Conservation (phyloP, 1,139 yeast species). For the Geotrichum macrosporum region DNA sequence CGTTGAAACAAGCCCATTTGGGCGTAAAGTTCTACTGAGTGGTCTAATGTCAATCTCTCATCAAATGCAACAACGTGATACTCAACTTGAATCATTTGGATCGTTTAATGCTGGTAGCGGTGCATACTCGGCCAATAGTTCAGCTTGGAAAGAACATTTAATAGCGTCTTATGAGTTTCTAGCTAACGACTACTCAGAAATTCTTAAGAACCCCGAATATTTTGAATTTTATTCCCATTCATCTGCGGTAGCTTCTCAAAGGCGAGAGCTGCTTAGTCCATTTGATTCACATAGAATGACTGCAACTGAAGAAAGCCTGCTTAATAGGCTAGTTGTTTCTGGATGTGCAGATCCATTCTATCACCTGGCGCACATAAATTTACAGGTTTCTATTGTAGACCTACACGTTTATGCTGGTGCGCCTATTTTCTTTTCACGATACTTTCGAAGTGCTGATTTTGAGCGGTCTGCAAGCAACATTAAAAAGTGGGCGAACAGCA, state of each 20-base stretch:
- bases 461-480: conserved; percentile 3
- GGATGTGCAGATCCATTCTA: conserved; percentile 37
- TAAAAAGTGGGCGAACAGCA: conserved; percentile 3
- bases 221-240: conserved; percentile 21
- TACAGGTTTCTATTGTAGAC: conserved; percentile 2
- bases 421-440: neutral
- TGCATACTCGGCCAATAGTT: neutral
- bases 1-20: conserved; percentile 51
- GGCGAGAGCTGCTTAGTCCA: neutral
- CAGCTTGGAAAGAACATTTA: conserved; percentile 14
- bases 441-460: conserved; percentile 1
- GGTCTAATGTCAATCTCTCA: conserved; percentile 66
- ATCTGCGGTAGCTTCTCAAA: neutral
- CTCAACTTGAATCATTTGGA: conserved; percentile 50
- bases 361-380: conserved; percentile 48
- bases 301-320: conserved; percentile 7
- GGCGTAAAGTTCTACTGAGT: conserved; percentile 60
- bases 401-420: conserved; percentile 9
- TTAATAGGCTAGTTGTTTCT: neutral
- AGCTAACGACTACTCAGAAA: conserved; percentile 11
- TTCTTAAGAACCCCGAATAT: conserved; percentile 22
- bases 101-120: conserved; percentile 26
- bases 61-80: conserved; percentile 70
- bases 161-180: conserved; percentile 10
- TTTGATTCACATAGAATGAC: neutral